Base-by-base conservation (phyloP, 768 basidiomycete species). In the Rhodotorula taiwanensis region DNA sequence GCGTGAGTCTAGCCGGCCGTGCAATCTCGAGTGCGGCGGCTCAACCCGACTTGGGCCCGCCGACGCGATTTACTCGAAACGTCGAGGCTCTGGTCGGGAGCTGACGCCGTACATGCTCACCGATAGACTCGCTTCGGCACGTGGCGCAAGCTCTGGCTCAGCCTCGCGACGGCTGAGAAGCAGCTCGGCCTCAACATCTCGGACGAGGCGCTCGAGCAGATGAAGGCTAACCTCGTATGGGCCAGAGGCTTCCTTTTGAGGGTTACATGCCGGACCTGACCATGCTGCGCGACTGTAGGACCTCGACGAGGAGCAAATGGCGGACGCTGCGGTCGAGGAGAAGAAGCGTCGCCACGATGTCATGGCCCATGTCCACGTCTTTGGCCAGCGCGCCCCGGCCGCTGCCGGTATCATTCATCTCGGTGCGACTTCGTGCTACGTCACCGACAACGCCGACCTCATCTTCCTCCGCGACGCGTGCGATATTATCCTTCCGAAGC, bases 321-420 rank as follows among this genome's bases (percentile, higher is more conserved):
- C 85, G 67, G 80, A 88, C 56, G 95, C 95, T 3, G 93, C 91
- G 0, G 79, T 82, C 58, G 95, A 99, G 76, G 95, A 99, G 78
- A 98, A 95, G 80, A 95, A 91, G 78, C 79, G 95, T 30, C 82
- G 95, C 18, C 95, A 99, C 78, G 95, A 99, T 77, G 95, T 99
- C 48, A 99, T 99, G 95, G 95, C 95, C 0, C 95, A 99, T 74
- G 95, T 99, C 48, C 91, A 98, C 78, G 95, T 93, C 6, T 99
- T 97, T 75, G 72, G 72, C 18, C 39, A 58, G 25, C 62, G 71
- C 42, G 59, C 56, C 36, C 67, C 72, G 21, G 63, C 70, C 36
- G 70, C 67, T 4, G 73, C 72, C 8, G 65, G 65, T 16, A 73
- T 72, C 65, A 73, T 72, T 45, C 72, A 90, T 75, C 78, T 98